Base-by-base conservation (phyloP, 176 grass and related monocot species). In the Triticum urartu region DNA sequence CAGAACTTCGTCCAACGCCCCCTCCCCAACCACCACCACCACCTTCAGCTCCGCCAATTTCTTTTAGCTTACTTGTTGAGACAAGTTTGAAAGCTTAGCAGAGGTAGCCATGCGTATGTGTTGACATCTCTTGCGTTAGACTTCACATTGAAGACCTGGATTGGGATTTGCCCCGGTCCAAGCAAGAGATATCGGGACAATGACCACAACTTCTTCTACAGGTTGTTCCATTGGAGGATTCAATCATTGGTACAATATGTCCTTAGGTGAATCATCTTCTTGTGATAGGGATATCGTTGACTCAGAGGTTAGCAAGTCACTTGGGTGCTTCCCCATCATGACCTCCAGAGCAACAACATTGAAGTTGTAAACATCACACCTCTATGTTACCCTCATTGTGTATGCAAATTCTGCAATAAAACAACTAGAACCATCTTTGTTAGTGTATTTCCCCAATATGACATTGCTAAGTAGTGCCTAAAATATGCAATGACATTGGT, bases 351-450 rank as follows among this genome's bases (percentile, higher is more conserved):
- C 81, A 56, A 94, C 88, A 12, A 97, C 83, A 4, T 90, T 92
- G 26, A 97, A 97, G 75, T 90, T 97, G 25, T 94, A 97, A 8
- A 92, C 90, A 59, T 97, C 95, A 6, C 95, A 97, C 84, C 88
- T 97, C 74, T 97, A 92, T 5, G 95, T 94, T 20, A 97, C 88
- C 45, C 72, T 92, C 92, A 92, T 94, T 42, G 90, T 97, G 80
- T 97, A 97, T 34, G 95, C 92, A 42, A 97, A 75, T 67, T 97
- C 92, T 97, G 83, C 88, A 91, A 78, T 10, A 85, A 14, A 15
- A 52, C 21, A 76, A 69, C 43, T 21, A 75, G 48, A 87, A 15
- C 0, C 36, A 4, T 8, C 56, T 36, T 58, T 28, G 34, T 87
- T 20, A 83, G 5, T 79, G 12, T 77, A 35, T 2, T 72, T 33